Evolutionary conservation across 345 rosid genomes (phyloP).

Genomic region (Chamaenerion angustifolium): DNA sequence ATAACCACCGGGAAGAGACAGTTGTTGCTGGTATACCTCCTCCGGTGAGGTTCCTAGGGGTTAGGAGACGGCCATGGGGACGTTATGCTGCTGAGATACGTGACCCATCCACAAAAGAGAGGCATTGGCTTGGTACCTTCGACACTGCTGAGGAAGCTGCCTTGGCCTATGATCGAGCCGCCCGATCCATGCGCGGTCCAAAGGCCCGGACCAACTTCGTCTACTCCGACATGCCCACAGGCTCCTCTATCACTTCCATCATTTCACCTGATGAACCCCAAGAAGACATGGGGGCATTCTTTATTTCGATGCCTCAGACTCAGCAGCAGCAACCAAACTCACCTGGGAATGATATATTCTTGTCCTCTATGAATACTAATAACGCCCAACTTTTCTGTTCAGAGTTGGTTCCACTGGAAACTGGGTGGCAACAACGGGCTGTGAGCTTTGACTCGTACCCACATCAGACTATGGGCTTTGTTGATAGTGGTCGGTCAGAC

Average conservation of each 20-base stretch:
- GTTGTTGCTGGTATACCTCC: conserved; percentile 15
- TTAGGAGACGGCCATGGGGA: conserved; percentile 92
- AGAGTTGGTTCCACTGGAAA: background rate
- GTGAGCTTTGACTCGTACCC: background rate
- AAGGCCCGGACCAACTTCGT: conserved; percentile 87
- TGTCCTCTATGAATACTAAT: background rate
- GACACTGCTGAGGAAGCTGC: conserved; percentile 93
- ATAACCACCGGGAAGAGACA: conserved; percentile 3
- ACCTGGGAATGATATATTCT: background rate
- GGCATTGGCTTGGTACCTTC: conserved; percentile 88
- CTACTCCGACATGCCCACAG: conserved; percentile 74
- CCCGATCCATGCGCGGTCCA: conserved; percentile 76
- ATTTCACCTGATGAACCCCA: conserved; percentile 76
- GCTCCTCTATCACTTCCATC: conserved; percentile 77
- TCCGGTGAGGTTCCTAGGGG: conserved; percentile 59
- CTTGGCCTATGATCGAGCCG: conserved; percentile 80
- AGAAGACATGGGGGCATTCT: conserved; percentile 31
- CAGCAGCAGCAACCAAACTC: background rate
- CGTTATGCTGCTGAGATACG: conserved; percentile 91
- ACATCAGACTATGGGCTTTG: background rate
- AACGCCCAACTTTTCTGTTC: background rate
- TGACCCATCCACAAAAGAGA: conserved; percentile 81
- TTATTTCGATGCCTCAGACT: conserved; percentile 9
- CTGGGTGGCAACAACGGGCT: conserved; percentile 13
- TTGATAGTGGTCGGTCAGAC: conserved; percentile 7